Percentiles rank a stretch among this genome's conserved stretches.
Conservation (phyloP, 2,329 filamentous ascomycete genomes). For the Gremmenia infestans region DNA sequence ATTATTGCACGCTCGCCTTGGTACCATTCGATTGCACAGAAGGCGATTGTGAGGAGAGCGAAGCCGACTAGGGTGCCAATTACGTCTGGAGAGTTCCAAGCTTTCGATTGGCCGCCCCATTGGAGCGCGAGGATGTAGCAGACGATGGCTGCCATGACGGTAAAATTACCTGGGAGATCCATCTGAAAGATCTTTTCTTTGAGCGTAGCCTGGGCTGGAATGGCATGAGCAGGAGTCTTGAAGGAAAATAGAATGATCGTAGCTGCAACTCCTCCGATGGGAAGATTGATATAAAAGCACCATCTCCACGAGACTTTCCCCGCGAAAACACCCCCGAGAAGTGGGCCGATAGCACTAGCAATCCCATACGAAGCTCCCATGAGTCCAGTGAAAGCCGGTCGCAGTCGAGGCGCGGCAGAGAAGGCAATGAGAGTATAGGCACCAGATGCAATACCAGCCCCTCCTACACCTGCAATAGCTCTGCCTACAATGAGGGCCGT, state of each 20-base stretch:
- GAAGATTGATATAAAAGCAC: conserved; percentile 39
- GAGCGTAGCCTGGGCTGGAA: conserved; percentile 34
- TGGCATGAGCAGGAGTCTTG: conserved; percentile 36
- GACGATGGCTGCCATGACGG: conserved; percentile 42
- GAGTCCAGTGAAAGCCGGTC: conserved; percentile 33
- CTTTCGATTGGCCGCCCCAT: conserved; percentile 41
- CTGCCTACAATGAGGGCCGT: conserved; percentile 34
- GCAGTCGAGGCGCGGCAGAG: conserved; percentile 28
- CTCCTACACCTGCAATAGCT: conserved; percentile 33
- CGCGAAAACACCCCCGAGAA: conserved; percentile 34
- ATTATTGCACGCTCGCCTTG: conserved; percentile 48
- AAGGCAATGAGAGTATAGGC: conserved; percentile 42
- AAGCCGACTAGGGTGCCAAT: conserved; percentile 41
- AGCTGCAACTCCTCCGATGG: conserved; percentile 36
- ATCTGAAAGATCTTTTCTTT: conserved; percentile 44
- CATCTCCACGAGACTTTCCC: conserved; percentile 36
- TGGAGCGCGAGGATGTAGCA: conserved; percentile 43
- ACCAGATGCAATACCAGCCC: conserved; percentile 34
- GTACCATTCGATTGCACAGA: conserved; percentile 36
- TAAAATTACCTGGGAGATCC: conserved; percentile 41
- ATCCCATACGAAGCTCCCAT: conserved; percentile 30
- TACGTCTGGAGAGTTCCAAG: conserved; percentile 39
- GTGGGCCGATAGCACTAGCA: conserved; percentile 30
- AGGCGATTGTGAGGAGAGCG: conserved; percentile 30
- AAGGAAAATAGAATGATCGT: conserved; percentile 40